Evolutionary conservation across 495 filamentous ascomycete genomes (phyloP), one percentile per base, ranked within the genome.

Genomic region (Podospora conica): DNA sequence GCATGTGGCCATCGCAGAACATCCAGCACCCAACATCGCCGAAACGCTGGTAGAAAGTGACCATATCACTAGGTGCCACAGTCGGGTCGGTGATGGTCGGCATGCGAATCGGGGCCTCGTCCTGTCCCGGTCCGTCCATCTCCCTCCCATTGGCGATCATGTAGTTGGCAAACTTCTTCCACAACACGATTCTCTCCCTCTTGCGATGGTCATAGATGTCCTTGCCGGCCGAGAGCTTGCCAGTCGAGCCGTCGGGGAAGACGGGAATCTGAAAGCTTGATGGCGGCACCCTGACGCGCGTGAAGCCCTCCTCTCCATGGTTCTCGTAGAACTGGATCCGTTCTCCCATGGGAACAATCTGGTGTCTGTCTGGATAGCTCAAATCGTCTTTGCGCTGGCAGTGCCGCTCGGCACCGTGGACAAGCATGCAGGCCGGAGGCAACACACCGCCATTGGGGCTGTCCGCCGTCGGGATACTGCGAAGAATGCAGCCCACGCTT

Each of bases 111-210:
- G 75, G 73, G 18, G 65, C 74, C 64, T 85, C 63, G 73, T 69
- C 29, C 60, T 59, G 64, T 5, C 53, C 55, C 55, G 74, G 71
- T 63, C 75, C 68, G 65, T 84, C 79, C 66, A 84, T 79, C 67
- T 86, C 84, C 57, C 83, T 78, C 1, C 84, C 84, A 62, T 81
- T 82, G 6, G 80, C 77, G 66, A 88, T 88, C 95, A 98, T 98
- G 75, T 98, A 98, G 73, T 92, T 91, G 62, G 90, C 92, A 70
- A 97, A 97, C 72, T 94, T 93, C 71, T 90, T 90, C 83, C 94
- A 96, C 53, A 97, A 80, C 53, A 89, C 86, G 63, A 95, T 83
- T 54, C 89, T 85, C 73, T 86, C 88, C 68, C 88, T 82, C 77
- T 90, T 91, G 66, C 87, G 86, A 24, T 84, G 84, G 69, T 89